Evolutionary conservation across 2,329 filamentous ascomycete genomes (phyloP).

Genomic region (Hymenoscyphus fructigenus): DNA sequence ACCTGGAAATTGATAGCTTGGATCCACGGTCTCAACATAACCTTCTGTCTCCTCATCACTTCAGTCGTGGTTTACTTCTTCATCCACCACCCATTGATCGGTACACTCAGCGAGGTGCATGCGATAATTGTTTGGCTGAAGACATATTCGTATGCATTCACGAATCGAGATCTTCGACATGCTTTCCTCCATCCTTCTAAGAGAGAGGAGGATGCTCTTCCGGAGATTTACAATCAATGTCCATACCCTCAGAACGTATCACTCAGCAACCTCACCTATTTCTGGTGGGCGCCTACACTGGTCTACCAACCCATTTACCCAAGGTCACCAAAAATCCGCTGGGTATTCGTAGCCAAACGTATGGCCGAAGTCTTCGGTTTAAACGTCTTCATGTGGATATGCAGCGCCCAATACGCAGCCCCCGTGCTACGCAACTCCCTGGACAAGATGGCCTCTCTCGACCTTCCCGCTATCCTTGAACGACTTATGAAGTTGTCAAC

Average conservation of each 20-base stretch:
- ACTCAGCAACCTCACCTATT: conserved; percentile 83
- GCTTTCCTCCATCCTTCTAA: conserved; percentile 77
- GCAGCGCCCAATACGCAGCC: conserved; percentile 89
- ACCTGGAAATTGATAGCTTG: conserved; percentile 81
- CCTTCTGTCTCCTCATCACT: conserved; percentile 75
- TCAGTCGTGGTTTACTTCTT: conserved; percentile 86
- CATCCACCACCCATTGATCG: conserved; percentile 91
- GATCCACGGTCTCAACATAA: conserved; percentile 80
- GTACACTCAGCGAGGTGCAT: conserved; percentile 85
- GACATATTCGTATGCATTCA: conserved; percentile 92
- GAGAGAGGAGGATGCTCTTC: conserved; percentile 67
- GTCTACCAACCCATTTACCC: conserved; percentile 98
- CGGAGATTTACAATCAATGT: conserved; percentile 77
- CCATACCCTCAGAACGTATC: conserved; percentile 93
- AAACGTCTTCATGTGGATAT: conserved; percentile 90
- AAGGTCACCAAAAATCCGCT: conserved; percentile 75
- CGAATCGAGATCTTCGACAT: conserved; percentile 91
- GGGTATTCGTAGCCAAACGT: conserved; percentile 84
- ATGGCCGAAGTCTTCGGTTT: conserved; percentile 74
- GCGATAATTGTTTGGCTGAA: conserved; percentile 96
- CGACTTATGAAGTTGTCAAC: conserved; percentile 92
- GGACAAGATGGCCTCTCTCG: conserved; percentile 78
- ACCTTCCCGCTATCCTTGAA: conserved; percentile 80
- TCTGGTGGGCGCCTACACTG: conserved; percentile 96
- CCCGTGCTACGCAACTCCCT: conserved; percentile 88